A percentile compares a stretch with the other conserved stretches of the same genome.
These are phyloP conservation scores for Hanseniaspora gamundiae DNA, from an alignment of 1,139 yeast genomes.

Conservation along the genomic window DNA sequence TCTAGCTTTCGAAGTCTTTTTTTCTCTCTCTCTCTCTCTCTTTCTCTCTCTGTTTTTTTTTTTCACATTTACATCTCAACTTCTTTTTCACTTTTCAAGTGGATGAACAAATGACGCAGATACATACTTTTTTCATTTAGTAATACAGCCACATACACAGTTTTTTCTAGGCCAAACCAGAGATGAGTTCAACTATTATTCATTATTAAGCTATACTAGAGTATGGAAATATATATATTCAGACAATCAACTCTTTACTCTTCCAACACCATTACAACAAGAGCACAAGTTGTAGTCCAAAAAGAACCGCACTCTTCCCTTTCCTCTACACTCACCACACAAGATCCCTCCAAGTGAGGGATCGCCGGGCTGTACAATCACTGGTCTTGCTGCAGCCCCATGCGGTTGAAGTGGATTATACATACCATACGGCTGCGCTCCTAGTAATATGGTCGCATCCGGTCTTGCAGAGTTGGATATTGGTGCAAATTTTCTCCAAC, in stretches of 20 bases:
- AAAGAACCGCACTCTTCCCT: constrained; percentile 43
- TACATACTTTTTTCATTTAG: too few relatives aligned
- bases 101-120: background rate
- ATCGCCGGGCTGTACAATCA: constrained; percentile 64
- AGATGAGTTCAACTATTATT: too few relatives aligned
- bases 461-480: constrained; percentile 7
- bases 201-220: too few relatives aligned
- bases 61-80: background rate
- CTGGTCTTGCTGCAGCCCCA: constrained; percentile 20
- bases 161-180: too few relatives aligned
- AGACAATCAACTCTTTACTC: too few relatives aligned
- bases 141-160: too few relatives aligned
- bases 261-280: constrained; percentile 58
- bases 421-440: too few relatives aligned
- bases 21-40: background rate
- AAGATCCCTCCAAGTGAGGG: constrained; percentile 70
- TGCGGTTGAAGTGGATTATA: too few relatives aligned
- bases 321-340: constrained; percentile 71
- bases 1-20: background rate
- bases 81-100: too few relatives aligned
- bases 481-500: constrained; percentile 58
- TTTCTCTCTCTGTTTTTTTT: background rate
- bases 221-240: too few relatives aligned
- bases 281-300: constrained; percentile 47
- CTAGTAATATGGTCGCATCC: constrained; percentile 7